Base-by-base conservation (phyloP, 2,329 filamentous ascomycete species). In the Coleophoma cylindrospora region DNA sequence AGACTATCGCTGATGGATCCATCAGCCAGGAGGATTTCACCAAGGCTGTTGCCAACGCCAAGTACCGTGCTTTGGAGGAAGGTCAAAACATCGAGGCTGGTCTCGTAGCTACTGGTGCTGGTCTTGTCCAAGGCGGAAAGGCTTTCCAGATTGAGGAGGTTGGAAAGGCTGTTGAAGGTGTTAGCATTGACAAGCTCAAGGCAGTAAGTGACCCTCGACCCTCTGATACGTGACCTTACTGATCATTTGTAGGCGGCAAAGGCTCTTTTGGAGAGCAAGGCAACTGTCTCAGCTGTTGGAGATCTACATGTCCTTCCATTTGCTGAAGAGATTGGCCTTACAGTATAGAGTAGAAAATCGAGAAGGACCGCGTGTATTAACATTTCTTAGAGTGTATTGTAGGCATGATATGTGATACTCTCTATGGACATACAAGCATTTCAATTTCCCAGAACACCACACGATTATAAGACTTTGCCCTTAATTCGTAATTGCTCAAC, bases 1-100 rank as follows among this genome's bases (percentile, higher is more conserved):
- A 95, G 81, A 82, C 81, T 70, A 79, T 96, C 59, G 84, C 89
- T 13, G 80, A 83, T 48, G 89, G 89, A 58, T 75, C 84, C 49
- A 79, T 94, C 61, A 81, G 79, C 70, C 86, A 87, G 67, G 94
- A 99, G 71, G 87, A 94, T 55, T 79, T 97, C 67, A 82, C 85
- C 70, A 97, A 96, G 80, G 94, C 94, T 47, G 82, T 91, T 68
- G 89, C 92, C 53, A 84, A 88, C 64, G 94, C 94, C 66, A 97
- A 96, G 74, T 99, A 96, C 74, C 85, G 87, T 68, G 86, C 90
- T 58, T 79, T 97, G 49, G 89, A 95, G 65, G 80, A 84, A 57
- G 87, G 84, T 59, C 87, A 96, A 74, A 83, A 85, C 63, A 82
- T 88, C 56, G 80, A 85, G 60, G 79, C 85, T 50, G 89, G 89